A percentile compares a stretch with the other conserved stretches of the same genome.
phyloP scores from a whole-genome alignment of 2,329 filamentous ascomycete genomes.

The Penicillium sp. region DNA sequence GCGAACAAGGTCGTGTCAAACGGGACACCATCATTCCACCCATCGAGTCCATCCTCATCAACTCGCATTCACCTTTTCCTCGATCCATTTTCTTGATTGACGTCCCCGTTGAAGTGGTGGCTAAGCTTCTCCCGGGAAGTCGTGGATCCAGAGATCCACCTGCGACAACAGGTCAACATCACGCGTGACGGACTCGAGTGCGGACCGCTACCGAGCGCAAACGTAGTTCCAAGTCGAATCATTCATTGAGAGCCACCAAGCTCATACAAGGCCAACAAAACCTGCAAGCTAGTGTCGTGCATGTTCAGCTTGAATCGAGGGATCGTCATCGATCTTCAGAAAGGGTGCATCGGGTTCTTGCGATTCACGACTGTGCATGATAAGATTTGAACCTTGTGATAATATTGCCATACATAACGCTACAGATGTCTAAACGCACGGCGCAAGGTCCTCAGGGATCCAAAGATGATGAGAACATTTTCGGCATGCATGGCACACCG shows the following conservation, averaged over 20 bases:
- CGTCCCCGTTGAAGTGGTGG: background rate
- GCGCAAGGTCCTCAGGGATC: conserved; percentile 38
- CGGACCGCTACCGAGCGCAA: background rate
- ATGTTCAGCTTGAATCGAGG: conserved; percentile 1
- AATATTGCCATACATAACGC: background rate
- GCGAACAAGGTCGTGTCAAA: conserved; percentile 21
- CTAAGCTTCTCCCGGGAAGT: background rate
- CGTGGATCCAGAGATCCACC: background rate
- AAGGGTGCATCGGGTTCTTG: conserved; percentile 3
- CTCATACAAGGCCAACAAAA: background rate
- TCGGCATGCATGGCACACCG: conserved; percentile 42
- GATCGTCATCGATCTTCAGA: conserved; percentile 1
- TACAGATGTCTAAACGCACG: conserved; percentile 42
- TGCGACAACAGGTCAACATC: background rate
- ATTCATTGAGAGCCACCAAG: background rate
- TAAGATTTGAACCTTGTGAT: conserved; percentile 2
- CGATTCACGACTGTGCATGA: background rate
- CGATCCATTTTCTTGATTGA: background rate
- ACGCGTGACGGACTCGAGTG: conserved; percentile 6
- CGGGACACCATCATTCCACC: conserved; percentile 3
- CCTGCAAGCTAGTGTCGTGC: background rate
- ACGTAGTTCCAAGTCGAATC: background rate
- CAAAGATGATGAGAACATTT: conserved; percentile 33
- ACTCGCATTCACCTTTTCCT: conserved; percentile 3
- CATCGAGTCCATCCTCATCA: conserved; percentile 9